These are phyloP conservation scores for Polyporus tsugae DNA, from an alignment of 1,284 basidiomycete genomes.

Conservation along the genomic window DNA sequence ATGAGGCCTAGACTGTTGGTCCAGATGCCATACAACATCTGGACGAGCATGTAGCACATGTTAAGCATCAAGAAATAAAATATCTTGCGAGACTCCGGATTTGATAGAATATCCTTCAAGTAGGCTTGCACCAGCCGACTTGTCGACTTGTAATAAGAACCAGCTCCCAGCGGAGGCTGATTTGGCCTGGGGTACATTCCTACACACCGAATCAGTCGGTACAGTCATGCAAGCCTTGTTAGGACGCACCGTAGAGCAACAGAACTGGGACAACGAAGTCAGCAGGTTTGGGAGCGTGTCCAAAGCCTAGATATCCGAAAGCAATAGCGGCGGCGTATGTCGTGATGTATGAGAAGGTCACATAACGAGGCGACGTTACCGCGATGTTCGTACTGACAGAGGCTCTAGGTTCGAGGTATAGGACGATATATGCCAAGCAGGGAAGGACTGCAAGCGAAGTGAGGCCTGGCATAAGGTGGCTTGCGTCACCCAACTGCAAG, in stretches of 20 bases:
- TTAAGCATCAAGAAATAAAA: slow-evolving; percentile 98
- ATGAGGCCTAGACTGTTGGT: slow-evolving; percentile 98
- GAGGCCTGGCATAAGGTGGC: slow-evolving; percentile 55
- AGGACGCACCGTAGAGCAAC: slow-evolving; percentile 62
- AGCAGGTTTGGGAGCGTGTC: slow-evolving; percentile 27
- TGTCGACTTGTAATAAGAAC: slow-evolving; percentile 60
- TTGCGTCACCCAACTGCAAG: slow-evolving; percentile 48
- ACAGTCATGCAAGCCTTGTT: background rate
- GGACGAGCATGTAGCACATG: slow-evolving; percentile 94
- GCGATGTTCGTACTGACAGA: slow-evolving; percentile 54
- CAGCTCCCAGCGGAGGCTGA: slow-evolving; percentile 47
- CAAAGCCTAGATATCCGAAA: slow-evolving; percentile 34
- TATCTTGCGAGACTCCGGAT: slow-evolving; percentile 93
- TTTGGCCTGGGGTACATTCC: slow-evolving; percentile 64
- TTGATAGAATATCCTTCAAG: slow-evolving; percentile 89
- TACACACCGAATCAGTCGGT: slow-evolving; percentile 38
- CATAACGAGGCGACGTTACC: slow-evolving; percentile 58
- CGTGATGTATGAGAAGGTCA: slow-evolving; percentile 61
- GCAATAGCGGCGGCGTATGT: slow-evolving; percentile 51
- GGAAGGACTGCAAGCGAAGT: slow-evolving; percentile 65
- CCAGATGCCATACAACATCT: slow-evolving; percentile 96
- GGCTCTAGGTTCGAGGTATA: slow-evolving; percentile 66
- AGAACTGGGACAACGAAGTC: slow-evolving; percentile 42
- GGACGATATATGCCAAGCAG: slow-evolving; percentile 61
- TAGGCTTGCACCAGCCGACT: slow-evolving; percentile 74